phyloP scores from a whole-genome alignment of 1,284 basidiomycete genomes.

The Entoloma clypeatum region DNA sequence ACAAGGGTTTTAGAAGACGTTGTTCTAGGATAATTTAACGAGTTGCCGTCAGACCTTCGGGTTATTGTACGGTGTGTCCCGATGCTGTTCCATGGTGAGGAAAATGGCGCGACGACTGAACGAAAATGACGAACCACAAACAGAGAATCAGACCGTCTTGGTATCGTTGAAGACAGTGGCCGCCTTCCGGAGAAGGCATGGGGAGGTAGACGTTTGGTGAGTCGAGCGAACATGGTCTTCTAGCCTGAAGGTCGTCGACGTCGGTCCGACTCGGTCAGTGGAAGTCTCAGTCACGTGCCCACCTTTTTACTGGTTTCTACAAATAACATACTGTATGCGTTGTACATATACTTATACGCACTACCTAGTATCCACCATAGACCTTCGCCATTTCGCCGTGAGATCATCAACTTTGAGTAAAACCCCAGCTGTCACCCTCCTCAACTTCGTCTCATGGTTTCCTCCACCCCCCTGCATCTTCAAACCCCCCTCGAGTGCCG shows the following conservation, averaged over 20 bases:
- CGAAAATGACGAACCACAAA: constrained; percentile 46
- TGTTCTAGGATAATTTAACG: neutral
- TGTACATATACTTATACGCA: neutral
- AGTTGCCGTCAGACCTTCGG: constrained; percentile 52
- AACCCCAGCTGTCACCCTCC: constrained; percentile 73
- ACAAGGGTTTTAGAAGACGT: constrained; percentile 1
- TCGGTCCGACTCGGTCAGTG: constrained; percentile 18
- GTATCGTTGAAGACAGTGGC: constrained; percentile 41
- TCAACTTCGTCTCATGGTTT: constrained; percentile 38
- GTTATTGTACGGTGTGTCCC: constrained; percentile 92
- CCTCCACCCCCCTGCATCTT: constrained; percentile 29
- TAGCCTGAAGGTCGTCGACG: constrained; percentile 8
- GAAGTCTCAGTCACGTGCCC: constrained; percentile 18
- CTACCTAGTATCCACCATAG: constrained; percentile 49
- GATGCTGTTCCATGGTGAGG: constrained; percentile 58
- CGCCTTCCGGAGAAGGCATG: constrained; percentile 29
- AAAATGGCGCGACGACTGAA: constrained; percentile 10
- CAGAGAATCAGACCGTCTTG: constrained; percentile 53
- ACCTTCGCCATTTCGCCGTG: constrained; percentile 69
- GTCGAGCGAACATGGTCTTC: constrained; percentile 29
- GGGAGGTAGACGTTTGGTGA: constrained; percentile 29
- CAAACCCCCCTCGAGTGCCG: constrained; percentile 60
- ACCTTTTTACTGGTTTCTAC: too few species aligned
- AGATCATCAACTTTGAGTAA: constrained; percentile 79
- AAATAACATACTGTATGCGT: too few species aligned